These are phyloP conservation scores for Xylaria bambusicola DNA, from an alignment of 495 filamentous ascomycete genomes.

Conservation along the genomic window DNA sequence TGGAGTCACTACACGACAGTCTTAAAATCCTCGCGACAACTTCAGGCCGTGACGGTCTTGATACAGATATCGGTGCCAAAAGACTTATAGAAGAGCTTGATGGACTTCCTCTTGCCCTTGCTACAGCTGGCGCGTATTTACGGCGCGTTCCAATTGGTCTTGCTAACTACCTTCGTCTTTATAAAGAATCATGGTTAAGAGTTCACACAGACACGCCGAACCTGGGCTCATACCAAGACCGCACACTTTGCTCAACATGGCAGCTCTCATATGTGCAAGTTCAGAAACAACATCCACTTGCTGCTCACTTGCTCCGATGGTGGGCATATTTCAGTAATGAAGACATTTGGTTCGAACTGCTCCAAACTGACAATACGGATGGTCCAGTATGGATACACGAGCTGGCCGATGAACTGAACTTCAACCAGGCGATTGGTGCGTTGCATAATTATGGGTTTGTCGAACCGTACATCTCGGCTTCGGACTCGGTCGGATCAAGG, in stretches of 20 bases:
- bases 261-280: constrained; percentile 46
- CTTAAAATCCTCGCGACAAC: constrained; percentile 38
- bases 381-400: constrained; percentile 21
- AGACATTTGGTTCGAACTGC: constrained; percentile 54
- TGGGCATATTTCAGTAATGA: constrained; percentile 53
- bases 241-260: constrained; percentile 46
- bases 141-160: constrained; percentile 18
- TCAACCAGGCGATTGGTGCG: constrained; percentile 23
- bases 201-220: constrained; percentile 31
- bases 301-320: constrained; percentile 44
- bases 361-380: constrained; percentile 16
- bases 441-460: constrained; percentile 34
- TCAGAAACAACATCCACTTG: constrained; percentile 32
- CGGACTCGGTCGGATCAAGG: constrained; percentile 24
- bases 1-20: constrained; percentile 34
- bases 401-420: constrained; percentile 26
- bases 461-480: constrained; percentile 25
- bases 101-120: constrained; percentile 32
- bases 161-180: constrained; percentile 25
- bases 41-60: constrained; percentile 33
- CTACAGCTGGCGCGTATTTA: constrained; percentile 41
- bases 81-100: constrained; percentile 31
- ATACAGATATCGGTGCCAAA: constrained; percentile 27
- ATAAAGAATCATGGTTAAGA: constrained; percentile 31
- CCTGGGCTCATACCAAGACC: constrained; percentile 31